Conservation (phyloP, 78 protist genomes). For the Tieghemostelium lacteum region DNA sequence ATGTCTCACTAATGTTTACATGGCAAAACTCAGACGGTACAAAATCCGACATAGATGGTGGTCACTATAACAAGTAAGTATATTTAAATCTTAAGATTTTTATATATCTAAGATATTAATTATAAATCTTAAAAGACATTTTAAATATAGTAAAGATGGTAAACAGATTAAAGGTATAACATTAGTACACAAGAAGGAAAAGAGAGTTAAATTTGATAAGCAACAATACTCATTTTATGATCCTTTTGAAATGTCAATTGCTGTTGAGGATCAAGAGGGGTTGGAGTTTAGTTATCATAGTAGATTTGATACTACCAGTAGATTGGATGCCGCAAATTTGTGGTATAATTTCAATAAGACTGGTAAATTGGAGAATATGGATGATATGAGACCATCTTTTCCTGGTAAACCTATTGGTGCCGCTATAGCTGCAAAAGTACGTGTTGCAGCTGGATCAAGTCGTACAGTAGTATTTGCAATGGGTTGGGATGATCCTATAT, state of each 20-base stretch:
- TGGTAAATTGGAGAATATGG: slow-evolving; percentile 46
- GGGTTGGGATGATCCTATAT: slow-evolving; percentile 75
- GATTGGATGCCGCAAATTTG: slow-evolving; percentile 75
- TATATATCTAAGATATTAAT: background rate
- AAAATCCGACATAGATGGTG: slow-evolving; percentile 41
- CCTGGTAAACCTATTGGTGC: slow-evolving; percentile 75
- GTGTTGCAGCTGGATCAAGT: slow-evolving; percentile 22
- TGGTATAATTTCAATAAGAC: slow-evolving; percentile 62
- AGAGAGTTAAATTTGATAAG: background rate
- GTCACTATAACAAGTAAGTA: slow-evolving; percentile 53
- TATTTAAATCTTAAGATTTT: background rate
- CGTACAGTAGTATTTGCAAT: slow-evolving; percentile 49
- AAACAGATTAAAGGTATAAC: slow-evolving; percentile 32
- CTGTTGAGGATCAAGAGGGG: slow-evolving; percentile 29
- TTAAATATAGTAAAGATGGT: background rate
- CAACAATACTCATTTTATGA: background rate
- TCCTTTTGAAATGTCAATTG: slow-evolving; percentile 65
- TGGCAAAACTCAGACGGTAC: slow-evolving; percentile 77
- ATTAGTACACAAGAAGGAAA: slow-evolving; percentile 7
- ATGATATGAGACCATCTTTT: slow-evolving; percentile 40
- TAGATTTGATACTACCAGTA: slow-evolving; percentile 63
- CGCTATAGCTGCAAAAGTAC: slow-evolving; percentile 56
- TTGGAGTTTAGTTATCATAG: slow-evolving; percentile 4
- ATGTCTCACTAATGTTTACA: slow-evolving; percentile 76
- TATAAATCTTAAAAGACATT: background rate